Evolutionary conservation across 371 early-diverging fungal genomes (phyloP).

Genomic region (Actinomucor elegans): DNA sequence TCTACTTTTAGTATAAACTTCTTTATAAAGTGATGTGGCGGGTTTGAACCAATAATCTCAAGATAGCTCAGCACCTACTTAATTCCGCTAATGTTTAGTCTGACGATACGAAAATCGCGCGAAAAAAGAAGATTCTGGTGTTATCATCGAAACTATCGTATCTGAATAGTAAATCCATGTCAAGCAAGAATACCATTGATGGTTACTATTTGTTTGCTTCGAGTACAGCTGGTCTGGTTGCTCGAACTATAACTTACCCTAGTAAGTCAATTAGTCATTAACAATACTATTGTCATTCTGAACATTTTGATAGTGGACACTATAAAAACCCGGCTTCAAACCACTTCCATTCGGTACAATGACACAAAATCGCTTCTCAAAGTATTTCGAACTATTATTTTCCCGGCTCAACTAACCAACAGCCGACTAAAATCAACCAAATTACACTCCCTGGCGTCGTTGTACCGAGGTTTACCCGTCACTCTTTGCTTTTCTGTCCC

Average conservation of each 20-base stretch:
- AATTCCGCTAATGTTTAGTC: too few relatives aligned
- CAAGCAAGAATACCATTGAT: slow-evolving; percentile 15
- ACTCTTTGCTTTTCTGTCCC: slow-evolving; percentile 73
- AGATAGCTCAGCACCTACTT: too few relatives aligned
- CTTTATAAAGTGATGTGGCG: too few relatives aligned
- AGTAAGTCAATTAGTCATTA: slow-evolving; percentile 35
- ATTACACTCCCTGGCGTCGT: slow-evolving; percentile 13
- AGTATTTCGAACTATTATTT: not conserved
- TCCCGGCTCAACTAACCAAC: too few relatives aligned
- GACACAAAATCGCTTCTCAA: not conserved
- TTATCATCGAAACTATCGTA: too few relatives aligned
- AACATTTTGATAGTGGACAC: slow-evolving; percentile 56
- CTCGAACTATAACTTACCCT: slow-evolving; percentile 68
- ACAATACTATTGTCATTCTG: not conserved
- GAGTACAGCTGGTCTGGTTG: slow-evolving; percentile 54
- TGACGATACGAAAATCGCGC: too few relatives aligned
- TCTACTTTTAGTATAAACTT: too few relatives aligned
- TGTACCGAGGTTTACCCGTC: slow-evolving; percentile 71
- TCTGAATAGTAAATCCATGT: slow-evolving; percentile 1
- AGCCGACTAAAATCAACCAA: slow-evolving; percentile 3
- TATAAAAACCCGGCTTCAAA: slow-evolving; percentile 75
- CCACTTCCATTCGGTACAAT: slow-evolving; percentile 12
- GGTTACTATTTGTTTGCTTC: slow-evolving; percentile 56
- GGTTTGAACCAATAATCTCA: too few relatives aligned
- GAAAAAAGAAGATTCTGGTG: too few relatives aligned